Conservation (phyloP, 805 yeast genomes). For the Debaryomyces hansenii region DNA sequence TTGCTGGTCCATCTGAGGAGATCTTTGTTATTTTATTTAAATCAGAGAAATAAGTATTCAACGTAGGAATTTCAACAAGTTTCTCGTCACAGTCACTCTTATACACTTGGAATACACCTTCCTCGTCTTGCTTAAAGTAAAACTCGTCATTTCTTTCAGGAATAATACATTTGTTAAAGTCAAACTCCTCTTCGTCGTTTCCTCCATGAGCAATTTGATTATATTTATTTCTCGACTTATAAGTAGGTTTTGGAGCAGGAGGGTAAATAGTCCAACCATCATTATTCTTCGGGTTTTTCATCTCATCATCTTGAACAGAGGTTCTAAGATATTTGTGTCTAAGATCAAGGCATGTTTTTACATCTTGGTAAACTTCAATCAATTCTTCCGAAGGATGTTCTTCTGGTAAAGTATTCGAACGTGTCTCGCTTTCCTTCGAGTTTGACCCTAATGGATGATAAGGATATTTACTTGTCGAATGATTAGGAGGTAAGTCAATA, state of each 20-base stretch:
- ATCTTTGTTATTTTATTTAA: conserved; percentile 69
- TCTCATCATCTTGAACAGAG: conserved; percentile 66
- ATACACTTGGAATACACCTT: conserved; percentile 70
- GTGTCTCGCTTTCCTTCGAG: conserved; percentile 8
- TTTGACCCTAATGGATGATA: background rate
- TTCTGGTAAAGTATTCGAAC: conserved; percentile 31
- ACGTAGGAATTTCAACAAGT: conserved; percentile 69
- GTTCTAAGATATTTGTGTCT: conserved; percentile 73
- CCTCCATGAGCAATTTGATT: conserved; percentile 40
- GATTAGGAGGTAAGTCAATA: conserved; percentile 35
- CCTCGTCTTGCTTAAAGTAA: conserved; percentile 50
- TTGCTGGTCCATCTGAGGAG: conserved; percentile 93
- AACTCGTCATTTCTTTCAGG: conserved; percentile 48
- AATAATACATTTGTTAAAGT: conserved; percentile 53
- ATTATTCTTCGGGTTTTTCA: conserved; percentile 81
- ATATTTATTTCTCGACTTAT: conserved; percentile 58
- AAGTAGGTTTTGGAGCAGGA: conserved; percentile 87
- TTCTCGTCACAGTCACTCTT: conserved; percentile 30
- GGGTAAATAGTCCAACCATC: conserved; percentile 83
- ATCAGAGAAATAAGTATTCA: conserved; percentile 84
- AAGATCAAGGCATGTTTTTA: conserved; percentile 64
- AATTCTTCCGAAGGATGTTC: conserved; percentile 70
- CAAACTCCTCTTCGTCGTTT: conserved; percentile 54
- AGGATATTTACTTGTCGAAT: conserved; percentile 1
- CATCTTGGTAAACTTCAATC: conserved; percentile 59